Evolutionary conservation across 805 yeast species (phyloP).

Genomic region (Wickerhamiella vanderwaltii): DNA sequence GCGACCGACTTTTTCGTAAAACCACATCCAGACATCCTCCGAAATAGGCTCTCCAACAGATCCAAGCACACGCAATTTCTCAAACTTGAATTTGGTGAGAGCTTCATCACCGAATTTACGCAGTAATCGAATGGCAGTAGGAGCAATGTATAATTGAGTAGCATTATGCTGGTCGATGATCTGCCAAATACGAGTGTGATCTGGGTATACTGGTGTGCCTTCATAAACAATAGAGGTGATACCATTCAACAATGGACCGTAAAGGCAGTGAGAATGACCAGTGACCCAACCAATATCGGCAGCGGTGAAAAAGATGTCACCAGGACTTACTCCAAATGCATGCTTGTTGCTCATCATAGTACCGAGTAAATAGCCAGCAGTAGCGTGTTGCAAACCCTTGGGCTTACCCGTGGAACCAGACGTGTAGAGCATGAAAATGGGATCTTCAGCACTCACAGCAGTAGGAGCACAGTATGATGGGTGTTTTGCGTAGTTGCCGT

Average conservation of each 20-base stretch:
- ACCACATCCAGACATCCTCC: conserved; percentile 95
- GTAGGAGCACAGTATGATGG: conserved; percentile 61
- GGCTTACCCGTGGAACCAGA: conserved; percentile 86
- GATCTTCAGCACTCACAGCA: conserved; percentile 69
- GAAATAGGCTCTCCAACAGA: conserved; percentile 97
- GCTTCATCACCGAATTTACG: conserved; percentile 71
- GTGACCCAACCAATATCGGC: conserved; percentile 92
- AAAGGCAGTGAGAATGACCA: conserved; percentile 73
- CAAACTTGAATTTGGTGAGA: conserved; percentile 49
- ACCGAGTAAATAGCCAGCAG: conserved; percentile 68
- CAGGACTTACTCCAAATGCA: conserved; percentile 61
- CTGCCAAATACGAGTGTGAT: conserved; percentile 71
- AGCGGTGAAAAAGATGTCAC: conserved; percentile 69
- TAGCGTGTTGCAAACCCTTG: conserved; percentile 72
- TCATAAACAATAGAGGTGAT: conserved; percentile 71
- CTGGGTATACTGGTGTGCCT: conserved; percentile 81
- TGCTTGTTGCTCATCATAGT: conserved; percentile 65
- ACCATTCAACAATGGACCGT: conserved; percentile 69
- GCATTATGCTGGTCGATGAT: conserved; percentile 76
- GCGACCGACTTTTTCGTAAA: conserved; percentile 76
- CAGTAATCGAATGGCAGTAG: conserved; percentile 83
- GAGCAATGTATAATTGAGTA: conserved; percentile 90
- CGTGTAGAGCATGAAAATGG: conserved; percentile 67
- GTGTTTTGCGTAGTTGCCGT: conserved; percentile 59
- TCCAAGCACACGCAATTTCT: conserved; percentile 73